Evolutionary conservation across 169 alveolate genomes (phyloP), one percentile per base, ranked within the genome.

Genomic region (Cryptosporidium tyzzeri): DNA sequence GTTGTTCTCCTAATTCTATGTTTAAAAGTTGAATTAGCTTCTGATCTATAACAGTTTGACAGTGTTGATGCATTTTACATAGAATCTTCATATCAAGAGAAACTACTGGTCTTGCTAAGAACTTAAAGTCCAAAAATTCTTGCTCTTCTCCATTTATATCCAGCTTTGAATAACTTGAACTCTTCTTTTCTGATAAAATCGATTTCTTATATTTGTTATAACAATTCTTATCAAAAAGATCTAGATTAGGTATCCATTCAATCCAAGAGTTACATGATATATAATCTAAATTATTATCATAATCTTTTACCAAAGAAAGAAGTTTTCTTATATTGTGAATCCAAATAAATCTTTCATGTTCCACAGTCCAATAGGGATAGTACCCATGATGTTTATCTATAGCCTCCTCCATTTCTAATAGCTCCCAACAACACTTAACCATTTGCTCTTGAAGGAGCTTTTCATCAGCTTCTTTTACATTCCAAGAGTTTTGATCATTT

Each of bases 171-270:
- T 44, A 18, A 26, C 23, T 10, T 23, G 9, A 9, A 18, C 33
- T n/a, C 6, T 23, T 62, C 16, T 33, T 50, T 37, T 21, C 45
- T 16, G 10, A 31, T 1, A 48, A 45, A 12, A 41, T 7, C 1
- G 59, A 26, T 14, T 80, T 80, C 50, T 80, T 80, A 29, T 80
- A 48, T 21, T 48, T 80, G 39, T 80, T 80, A 29, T 26, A 80
- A 12, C 23, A 29, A 65, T 58, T 62, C 14, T 62, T 80, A 65
- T 80, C 75, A 62, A 80, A 80, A 16, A 80, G 70, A 80, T 80
- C 75, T 41, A 80, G 48, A 44, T 80, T 80, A 12, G 89, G 89
- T 23, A 80, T 80, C 89, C 89, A 80, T 31, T 80, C 89, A 61
- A 80, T 80, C 73, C 73, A 65, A 33, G 89, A 80, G 18, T 65